A percentile compares a stretch with the other conserved stretches of the same genome.
phyloP scores from a whole-genome alignment of 2,329 filamentous ascomycete genomes.

The Ophiocordyceps australis region DNA sequence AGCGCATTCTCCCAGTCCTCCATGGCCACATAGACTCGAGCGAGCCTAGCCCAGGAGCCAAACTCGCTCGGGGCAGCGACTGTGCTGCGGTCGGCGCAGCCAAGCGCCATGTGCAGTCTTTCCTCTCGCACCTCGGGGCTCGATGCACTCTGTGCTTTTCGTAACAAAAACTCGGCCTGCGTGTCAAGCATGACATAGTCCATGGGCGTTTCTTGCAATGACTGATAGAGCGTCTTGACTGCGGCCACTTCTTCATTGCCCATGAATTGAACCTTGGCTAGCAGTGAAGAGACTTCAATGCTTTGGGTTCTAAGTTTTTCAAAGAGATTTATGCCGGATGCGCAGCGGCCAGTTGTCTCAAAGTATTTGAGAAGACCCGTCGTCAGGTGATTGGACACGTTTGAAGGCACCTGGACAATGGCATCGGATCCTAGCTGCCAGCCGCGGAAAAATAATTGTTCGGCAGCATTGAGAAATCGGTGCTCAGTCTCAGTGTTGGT shows the following conservation, averaged over 20 bases:
- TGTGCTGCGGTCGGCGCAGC: conserved; percentile 86
- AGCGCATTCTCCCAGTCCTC: conserved; percentile 96
- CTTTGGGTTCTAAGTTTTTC: conserved; percentile 86
- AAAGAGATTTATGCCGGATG: conserved; percentile 93
- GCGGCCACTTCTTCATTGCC: conserved; percentile 96
- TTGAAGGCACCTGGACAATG: conserved; percentile 91
- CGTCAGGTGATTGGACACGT: conserved; percentile 89
- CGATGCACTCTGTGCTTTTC: conserved; percentile 49
- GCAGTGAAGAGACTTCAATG: conserved; percentile 80
- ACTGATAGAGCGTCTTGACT: conserved; percentile 71
- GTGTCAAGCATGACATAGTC: conserved; percentile 93
- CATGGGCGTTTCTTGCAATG: conserved; percentile 84
- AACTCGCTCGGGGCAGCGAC: conserved; percentile 95
- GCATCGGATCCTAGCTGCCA: conserved; percentile 95
- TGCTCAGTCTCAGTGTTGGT: conserved; percentile 98
- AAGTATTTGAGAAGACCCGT: conserved; percentile 91
- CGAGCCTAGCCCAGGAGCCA: conserved; percentile 84
- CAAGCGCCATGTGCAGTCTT: conserved; percentile 69
- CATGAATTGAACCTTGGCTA: conserved; percentile 82
- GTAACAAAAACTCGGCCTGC: conserved; percentile 79
- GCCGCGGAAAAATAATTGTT: conserved; percentile 91
- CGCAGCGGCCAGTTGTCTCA: conserved; percentile 81
- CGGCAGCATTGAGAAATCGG: conserved; percentile 83
- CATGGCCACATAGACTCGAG: conserved; percentile 82
- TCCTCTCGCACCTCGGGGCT: conserved; percentile 38